Conservation (phyloP, 2,329 filamentous ascomycete genomes). For the Aspergillus calidoustus region DNA sequence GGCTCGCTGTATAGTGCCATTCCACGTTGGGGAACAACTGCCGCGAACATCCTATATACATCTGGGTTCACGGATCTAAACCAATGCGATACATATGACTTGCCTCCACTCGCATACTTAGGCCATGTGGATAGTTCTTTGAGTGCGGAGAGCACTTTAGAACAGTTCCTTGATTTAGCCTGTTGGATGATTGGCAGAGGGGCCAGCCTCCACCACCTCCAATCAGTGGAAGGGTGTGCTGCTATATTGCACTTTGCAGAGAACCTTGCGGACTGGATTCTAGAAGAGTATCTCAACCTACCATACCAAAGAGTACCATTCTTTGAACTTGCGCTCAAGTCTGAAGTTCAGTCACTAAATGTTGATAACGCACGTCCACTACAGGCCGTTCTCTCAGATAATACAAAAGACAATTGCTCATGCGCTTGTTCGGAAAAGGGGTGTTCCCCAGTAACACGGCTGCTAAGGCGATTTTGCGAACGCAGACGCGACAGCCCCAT, state of each 20-base stretch:
- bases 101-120: neutral
- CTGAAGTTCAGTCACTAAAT: neutral
- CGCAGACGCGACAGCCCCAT: no score
- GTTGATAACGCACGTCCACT: neutral
- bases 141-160: neutral
- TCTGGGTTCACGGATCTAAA: neutral
- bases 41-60: neutral
- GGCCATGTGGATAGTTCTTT: no score
- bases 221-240: neutral
- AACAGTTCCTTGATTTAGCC: neutral
- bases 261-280: neutral
- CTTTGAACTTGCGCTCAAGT: neutral
- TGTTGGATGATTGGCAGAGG: neutral
- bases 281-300: neutral
- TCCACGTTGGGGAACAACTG: neutral
- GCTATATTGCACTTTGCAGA: neutral
- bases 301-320: no score
- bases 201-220: neutral
- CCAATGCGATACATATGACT: neutral
- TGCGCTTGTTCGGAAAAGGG: constrained; percentile 4
- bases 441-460: neutral
- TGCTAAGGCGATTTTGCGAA: neutral
- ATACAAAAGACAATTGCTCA: constrained; percentile 1
- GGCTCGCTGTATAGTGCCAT: neutral
- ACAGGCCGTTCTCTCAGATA: neutral